A percentile compares a stretch with the other conserved stretches of the same genome.
phyloP scores from a whole-genome alignment of 768 basidiomycete species.

The Amanita subjunquillea region DNA sequence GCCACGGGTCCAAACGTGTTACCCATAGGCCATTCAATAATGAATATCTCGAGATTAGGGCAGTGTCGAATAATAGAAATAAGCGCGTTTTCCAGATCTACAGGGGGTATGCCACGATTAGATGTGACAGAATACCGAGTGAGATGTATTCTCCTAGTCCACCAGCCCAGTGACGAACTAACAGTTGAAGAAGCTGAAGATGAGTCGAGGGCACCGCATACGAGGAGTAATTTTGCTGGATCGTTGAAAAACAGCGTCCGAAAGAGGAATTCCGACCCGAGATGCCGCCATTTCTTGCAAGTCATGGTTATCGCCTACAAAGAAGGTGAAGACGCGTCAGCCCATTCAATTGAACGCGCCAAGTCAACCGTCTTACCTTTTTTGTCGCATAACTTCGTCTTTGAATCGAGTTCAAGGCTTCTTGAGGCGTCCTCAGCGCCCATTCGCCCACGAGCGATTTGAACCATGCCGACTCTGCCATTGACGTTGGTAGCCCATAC shows the following conservation, averaged over 20 bases:
- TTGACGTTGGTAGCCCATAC: conserved; percentile 45
- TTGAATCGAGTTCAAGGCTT: conserved; percentile 48
- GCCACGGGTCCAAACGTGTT: conserved; percentile 52
- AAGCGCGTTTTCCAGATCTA: conserved; percentile 43
- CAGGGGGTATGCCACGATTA: conserved; percentile 29
- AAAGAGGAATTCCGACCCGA: conserved; percentile 60
- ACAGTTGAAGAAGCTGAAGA: conserved; percentile 24
- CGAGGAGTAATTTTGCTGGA: conserved; percentile 39
- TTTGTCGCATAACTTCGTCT: conserved; percentile 53
- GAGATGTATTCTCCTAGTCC: conserved; percentile 64
- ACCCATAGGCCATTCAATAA: conserved; percentile 56
- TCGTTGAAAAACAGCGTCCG: conserved; percentile 60
- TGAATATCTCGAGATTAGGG: conserved; percentile 66
- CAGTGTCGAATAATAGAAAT: conserved; percentile 51
- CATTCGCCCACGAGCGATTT: conserved; percentile 39
- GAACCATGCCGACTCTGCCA: conserved; percentile 61
- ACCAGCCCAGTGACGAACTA: conserved; percentile 52
- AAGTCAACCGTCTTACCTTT: conserved; percentile 31
- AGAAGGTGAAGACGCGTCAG: too few relatives aligned
- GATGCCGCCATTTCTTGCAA: conserved; percentile 49
- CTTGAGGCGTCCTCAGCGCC: conserved; percentile 49
- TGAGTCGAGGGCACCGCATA: conserved; percentile 42
- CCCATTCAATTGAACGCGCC: background rate
- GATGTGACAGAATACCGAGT: conserved; percentile 33
- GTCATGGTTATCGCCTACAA: conserved; percentile 46